These are phyloP conservation scores for Castanospermum australe DNA, from an alignment of 306 rosid species.

Conservation along the genomic window DNA sequence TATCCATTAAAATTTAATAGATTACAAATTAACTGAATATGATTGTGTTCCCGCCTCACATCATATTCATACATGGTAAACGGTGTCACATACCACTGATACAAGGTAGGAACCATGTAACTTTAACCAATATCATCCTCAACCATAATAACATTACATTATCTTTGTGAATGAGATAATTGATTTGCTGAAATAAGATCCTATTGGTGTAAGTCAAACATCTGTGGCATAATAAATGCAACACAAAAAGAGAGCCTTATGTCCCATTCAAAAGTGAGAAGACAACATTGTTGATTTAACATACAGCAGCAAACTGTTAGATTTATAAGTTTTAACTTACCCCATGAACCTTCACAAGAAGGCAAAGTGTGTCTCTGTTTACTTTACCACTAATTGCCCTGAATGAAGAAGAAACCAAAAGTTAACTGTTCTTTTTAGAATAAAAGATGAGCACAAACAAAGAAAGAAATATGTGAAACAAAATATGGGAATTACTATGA, in stretches of 20 bases:
- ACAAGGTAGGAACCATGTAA: background rate
- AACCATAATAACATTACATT: constrained; percentile 4
- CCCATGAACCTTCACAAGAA: constrained; percentile 76
- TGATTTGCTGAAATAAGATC: constrained; percentile 5
- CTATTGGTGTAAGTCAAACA: background rate
- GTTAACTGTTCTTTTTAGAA: background rate
- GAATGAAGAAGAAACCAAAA: constrained; percentile 30
- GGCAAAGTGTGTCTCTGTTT: constrained; percentile 72
- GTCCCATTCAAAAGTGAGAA: constrained; percentile 13
- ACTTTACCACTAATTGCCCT: constrained; percentile 79
- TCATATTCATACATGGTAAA: constrained; percentile 10
- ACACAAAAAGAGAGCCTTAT: background rate
- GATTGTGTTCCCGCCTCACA: background rate
- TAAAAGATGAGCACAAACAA: constrained; percentile 5
- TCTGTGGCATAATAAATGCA: constrained; percentile 13
- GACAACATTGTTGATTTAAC: constrained; percentile 10
- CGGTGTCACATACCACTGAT: constrained; percentile 9
- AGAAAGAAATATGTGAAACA: constrained; percentile 5
- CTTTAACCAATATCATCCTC: constrained; percentile 13
- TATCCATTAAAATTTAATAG: background rate
- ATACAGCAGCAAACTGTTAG: background rate
- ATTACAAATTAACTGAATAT: constrained; percentile 5
- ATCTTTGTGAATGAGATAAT: constrained; percentile 13
- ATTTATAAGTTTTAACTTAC: constrained; percentile 47
- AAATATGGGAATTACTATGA: constrained; percentile 15